A percentile compares a stretch with the other conserved stretches of the same genome.
phyloP scores from a whole-genome alignment of 768 basidiomycete genomes.

The Suillus ampliporus region DNA sequence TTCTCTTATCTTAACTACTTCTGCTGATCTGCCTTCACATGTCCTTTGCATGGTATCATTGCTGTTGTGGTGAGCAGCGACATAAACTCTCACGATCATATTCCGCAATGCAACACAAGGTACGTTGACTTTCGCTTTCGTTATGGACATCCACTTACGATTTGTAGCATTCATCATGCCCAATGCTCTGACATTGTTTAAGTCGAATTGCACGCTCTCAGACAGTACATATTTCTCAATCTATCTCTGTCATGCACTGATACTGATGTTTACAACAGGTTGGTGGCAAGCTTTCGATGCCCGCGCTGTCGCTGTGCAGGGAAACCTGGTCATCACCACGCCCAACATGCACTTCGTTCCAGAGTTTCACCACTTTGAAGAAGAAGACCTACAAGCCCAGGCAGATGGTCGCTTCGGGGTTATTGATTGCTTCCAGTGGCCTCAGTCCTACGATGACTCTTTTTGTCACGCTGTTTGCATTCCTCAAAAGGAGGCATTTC shows the following conservation, averaged over 20 bases:
- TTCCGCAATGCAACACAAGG: not conserved
- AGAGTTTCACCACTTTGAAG: not conserved
- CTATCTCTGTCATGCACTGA: not conserved
- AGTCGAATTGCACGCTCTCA: not conserved
- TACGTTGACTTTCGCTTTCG: not conserved
- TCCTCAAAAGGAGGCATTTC: slow-evolving; percentile 6
- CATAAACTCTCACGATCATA: not conserved
- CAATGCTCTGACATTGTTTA: not conserved
- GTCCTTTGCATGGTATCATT: not conserved
- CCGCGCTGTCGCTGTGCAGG: not conserved
- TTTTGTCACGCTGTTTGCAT: not conserved
- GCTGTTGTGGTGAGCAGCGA: not conserved
- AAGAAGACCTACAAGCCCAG: not conserved
- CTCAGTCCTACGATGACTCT: not conserved
- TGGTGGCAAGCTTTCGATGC: slow-evolving; percentile 1
- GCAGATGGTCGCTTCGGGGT: not conserved
- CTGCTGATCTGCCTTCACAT: not conserved
- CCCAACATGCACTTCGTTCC: slow-evolving; percentile 3
- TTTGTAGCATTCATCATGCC: slow-evolving; percentile 6
- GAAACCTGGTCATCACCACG: not conserved
- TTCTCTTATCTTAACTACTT: not conserved
- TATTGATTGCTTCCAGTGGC: slow-evolving; percentile 11
- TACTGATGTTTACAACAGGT: not conserved
- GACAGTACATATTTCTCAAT: not conserved
- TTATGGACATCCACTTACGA: not conserved